Evolutionary conservation across 2,329 filamentous ascomycete species (phyloP).

Genomic region (Akanthomyces dipterigenus): DNA sequence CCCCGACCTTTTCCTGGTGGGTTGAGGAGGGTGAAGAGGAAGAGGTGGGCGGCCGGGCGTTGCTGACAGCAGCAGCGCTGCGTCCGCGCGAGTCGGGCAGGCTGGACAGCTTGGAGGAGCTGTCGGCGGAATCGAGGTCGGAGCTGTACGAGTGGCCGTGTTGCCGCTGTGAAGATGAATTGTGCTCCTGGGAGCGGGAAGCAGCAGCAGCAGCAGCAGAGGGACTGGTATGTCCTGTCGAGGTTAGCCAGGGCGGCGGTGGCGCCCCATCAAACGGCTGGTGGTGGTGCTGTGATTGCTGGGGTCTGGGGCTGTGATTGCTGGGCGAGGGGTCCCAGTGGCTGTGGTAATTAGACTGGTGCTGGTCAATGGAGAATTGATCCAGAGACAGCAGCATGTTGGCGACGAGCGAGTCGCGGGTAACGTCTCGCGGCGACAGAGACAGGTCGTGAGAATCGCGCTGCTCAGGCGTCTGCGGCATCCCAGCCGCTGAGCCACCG

Average conservation of each 20-base stretch:
- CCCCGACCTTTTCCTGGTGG: not conserved
- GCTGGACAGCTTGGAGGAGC: slow-evolving; percentile 46
- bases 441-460: slow-evolving; percentile 80
- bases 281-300: slow-evolving; percentile 21
- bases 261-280: slow-evolving; percentile 1
- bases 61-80: slow-evolving; percentile 38
- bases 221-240: not conserved
- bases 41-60: slow-evolving; percentile 42
- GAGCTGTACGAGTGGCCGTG: slow-evolving; percentile 52
- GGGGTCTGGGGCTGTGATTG: slow-evolving; percentile 14
- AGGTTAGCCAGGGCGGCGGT: slow-evolving; percentile 14
- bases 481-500: not conserved
- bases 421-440: slow-evolving; percentile 66
- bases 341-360: slow-evolving; percentile 20
- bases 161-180: slow-evolving; percentile 3
- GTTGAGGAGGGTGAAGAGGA: not conserved
- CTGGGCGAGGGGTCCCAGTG: not conserved
- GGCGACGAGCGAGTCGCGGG: slow-evolving; percentile 85
- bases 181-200: not conserved
- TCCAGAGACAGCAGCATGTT: slow-evolving; percentile 94
- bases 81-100: slow-evolving; percentile 47
- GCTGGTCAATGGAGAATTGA: slow-evolving; percentile 57
- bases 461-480: slow-evolving; percentile 1
- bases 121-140: slow-evolving; percentile 50
- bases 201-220: not conserved